Percentiles rank a stretch among this genome's conserved stretches.
phyloP scores from a whole-genome alignment of 2,329 filamentous ascomycete genomes.

The Aspergillus ochraceus region DNA sequence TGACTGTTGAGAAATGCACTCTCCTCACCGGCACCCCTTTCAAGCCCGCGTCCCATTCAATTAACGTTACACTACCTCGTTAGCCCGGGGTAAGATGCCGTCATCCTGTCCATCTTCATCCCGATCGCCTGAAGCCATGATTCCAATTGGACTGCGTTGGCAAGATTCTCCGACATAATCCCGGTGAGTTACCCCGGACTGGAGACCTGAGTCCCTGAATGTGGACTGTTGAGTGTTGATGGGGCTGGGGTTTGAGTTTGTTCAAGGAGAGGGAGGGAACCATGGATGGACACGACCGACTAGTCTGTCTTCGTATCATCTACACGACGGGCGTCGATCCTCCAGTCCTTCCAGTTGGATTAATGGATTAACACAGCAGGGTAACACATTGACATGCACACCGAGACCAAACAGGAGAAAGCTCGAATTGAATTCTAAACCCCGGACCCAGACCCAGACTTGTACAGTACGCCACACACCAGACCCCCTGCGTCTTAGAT shows the following conservation, averaged over 20 bases:
- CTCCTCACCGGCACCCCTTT: not conserved
- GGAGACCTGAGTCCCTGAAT: not conserved
- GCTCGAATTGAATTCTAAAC: not conserved
- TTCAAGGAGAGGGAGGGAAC: not conserved
- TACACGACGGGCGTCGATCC: not conserved
- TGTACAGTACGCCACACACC: not conserved
- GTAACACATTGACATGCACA: not conserved
- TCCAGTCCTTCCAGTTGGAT: not conserved
- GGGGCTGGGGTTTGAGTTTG: too few species aligned
- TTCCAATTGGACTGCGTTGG: not conserved
- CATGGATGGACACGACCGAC: not conserved
- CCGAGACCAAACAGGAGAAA: not conserved
- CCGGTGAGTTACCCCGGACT: not conserved
- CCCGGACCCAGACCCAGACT: not conserved
- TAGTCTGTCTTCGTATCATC: not conserved
- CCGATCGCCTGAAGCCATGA: too few species aligned
- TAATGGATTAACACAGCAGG: not conserved
- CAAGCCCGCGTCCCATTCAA: not conserved
- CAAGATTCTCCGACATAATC: not conserved
- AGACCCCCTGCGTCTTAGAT: not conserved
- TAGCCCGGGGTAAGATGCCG: not conserved
- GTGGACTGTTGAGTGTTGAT: too few species aligned
- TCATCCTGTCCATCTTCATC: not conserved
- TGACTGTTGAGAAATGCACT: not conserved
- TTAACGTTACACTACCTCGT: not conserved